These are phyloP conservation scores for Blastobotrys malaysiensis DNA, from an alignment of 1,139 yeast species.

Conservation along the genomic window DNA sequence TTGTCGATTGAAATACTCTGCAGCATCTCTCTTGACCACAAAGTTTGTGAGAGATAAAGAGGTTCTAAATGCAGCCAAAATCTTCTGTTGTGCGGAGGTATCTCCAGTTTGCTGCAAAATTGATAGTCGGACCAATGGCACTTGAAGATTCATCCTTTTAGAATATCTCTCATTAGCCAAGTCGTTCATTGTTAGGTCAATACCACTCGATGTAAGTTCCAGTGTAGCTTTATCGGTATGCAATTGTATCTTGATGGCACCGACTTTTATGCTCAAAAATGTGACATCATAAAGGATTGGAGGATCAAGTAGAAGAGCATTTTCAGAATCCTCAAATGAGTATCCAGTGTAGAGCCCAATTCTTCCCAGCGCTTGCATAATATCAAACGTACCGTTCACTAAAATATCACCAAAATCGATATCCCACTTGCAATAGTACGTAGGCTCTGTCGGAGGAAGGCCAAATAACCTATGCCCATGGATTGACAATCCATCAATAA, in stretches of 20 bases:
- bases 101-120: constrained; percentile 28
- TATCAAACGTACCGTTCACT: constrained; percentile 48
- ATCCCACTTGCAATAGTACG: constrained; percentile 89
- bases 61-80: constrained; percentile 42
- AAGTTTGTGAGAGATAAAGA: constrained; percentile 58
- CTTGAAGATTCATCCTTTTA: constrained; percentile 43
- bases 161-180: constrained; percentile 65
- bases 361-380: constrained; percentile 43
- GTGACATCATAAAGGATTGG: constrained; percentile 66
- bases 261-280: constrained; percentile 40
- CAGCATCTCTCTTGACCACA: constrained; percentile 48
- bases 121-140: constrained; percentile 43
- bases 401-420: constrained; percentile 57
- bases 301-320: constrained; percentile 53
- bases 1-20: constrained; percentile 47
- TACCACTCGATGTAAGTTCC: constrained; percentile 29
- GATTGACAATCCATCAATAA: constrained; percentile 58
- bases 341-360: constrained; percentile 48
- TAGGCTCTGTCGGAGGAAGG: constrained; percentile 79
- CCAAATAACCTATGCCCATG: constrained; percentile 95
- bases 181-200: constrained; percentile 56
- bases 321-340: constrained; percentile 70
- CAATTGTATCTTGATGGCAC: constrained; percentile 31
- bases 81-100: constrained; percentile 15
- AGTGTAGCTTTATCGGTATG: constrained; percentile 30